These are phyloP conservation scores for Nothophaeocryptopus gaeumannii DNA, from an alignment of 2,329 filamentous ascomycete genomes.

Conservation along the genomic window DNA sequence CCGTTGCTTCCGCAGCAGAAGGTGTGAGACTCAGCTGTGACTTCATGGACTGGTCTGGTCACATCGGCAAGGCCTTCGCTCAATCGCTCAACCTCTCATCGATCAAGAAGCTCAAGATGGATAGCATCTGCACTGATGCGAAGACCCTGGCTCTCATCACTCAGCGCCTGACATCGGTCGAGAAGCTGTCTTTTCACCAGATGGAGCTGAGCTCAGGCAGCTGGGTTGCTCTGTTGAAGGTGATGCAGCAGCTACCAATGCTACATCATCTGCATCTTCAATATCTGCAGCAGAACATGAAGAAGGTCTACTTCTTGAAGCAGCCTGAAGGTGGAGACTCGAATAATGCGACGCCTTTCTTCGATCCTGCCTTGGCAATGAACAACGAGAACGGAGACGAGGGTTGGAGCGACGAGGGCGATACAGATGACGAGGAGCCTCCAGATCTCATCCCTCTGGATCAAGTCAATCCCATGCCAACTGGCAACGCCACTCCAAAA, in stretches of 20 bases:
- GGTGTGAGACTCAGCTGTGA: conserved; percentile 12
- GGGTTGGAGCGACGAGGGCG: conserved; percentile 11
- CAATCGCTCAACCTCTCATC: conserved; percentile 10
- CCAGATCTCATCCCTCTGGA: conserved; percentile 8
- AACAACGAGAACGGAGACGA: conserved; percentile 1
- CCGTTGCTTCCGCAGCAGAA: conserved; percentile 7
- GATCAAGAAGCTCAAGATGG: conserved; percentile 16
- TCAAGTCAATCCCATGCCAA: neutral
- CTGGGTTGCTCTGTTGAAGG: conserved; percentile 28
- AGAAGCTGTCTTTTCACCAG: conserved; percentile 12
- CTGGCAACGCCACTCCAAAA: neutral
- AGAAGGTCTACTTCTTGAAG: conserved; percentile 28
- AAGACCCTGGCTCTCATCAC: conserved; percentile 14
- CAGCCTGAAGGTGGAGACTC: conserved; percentile 15
- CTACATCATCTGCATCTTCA: conserved; percentile 31
- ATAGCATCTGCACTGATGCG: conserved; percentile 12
- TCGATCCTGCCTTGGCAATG: conserved; percentile 5
- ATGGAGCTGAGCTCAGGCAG: conserved; percentile 23
- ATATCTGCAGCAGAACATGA: conserved; percentile 22
- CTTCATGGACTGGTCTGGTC: conserved; percentile 2
- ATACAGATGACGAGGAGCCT: conserved; percentile 7
- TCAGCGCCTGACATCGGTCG: conserved; percentile 6
- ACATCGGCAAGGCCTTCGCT: conserved; percentile 9
- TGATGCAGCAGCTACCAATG: conserved; percentile 20
- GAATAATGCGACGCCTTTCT: neutral